Evolutionary conservation across 2,329 filamentous ascomycete genomes (phyloP).

Genomic region (Ophiostoma piceae): DNA sequence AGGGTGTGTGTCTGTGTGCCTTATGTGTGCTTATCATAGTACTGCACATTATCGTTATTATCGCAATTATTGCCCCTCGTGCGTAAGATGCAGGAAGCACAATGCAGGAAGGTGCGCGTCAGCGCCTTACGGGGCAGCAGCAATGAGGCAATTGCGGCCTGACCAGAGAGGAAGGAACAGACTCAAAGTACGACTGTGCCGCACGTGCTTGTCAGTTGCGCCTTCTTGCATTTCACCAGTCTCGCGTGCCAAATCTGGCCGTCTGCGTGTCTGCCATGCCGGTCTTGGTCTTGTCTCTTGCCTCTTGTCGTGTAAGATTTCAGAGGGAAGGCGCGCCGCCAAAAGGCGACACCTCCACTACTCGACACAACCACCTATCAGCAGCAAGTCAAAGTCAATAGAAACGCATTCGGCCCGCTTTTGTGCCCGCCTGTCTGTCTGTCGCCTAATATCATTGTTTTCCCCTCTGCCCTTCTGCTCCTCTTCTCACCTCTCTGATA

Average conservation of each 20-base stretch:
- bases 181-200: neutral
- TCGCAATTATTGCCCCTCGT: conserved; percentile 3
- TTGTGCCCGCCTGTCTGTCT: neutral
- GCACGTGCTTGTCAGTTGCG: neutral
- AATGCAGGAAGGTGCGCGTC: neutral
- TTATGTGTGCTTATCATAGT: neutral
- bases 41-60: neutral
- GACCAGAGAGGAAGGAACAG: neutral
- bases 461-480: neutral
- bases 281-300: no score
- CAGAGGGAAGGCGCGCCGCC: neutral
- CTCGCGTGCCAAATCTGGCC: neutral
- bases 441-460: neutral
- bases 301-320: neutral
- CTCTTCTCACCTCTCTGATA: neutral
- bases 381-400: conserved; percentile 1
- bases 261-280: neutral
- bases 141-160: conserved; percentile 1
- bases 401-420: neutral
- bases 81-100: neutral
- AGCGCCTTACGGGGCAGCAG: neutral
- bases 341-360: neutral
- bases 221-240: neutral
- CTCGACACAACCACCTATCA: neutral
- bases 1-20: no score